phyloP scores from a whole-genome alignment of 805 yeast genomes.

The Diddensiella caesifluorescens region DNA sequence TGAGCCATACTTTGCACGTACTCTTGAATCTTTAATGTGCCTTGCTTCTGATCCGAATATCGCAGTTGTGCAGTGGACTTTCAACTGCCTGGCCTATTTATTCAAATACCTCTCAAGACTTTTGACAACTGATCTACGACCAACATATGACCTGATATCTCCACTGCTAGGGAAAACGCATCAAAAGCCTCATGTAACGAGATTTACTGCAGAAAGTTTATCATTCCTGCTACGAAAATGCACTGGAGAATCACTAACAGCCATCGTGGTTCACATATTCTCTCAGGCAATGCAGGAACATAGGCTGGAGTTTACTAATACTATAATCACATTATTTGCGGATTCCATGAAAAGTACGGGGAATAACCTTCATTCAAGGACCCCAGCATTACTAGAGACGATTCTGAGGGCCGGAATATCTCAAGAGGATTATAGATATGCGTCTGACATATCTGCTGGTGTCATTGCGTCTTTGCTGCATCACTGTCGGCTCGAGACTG shows the following conservation, averaged over 20 bases:
- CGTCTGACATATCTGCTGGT: conserved; percentile 16
- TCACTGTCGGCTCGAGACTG: conserved; percentile 29
- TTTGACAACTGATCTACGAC: conserved; percentile 55
- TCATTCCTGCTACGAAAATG: conserved; percentile 77
- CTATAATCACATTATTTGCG: conserved; percentile 57
- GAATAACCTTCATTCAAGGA: conserved; percentile 69
- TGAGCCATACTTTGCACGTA: conserved; percentile 55
- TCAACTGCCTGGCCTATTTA: conserved; percentile 77
- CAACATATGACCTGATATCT: conserved; percentile 60
- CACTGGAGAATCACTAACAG: conserved; percentile 40
- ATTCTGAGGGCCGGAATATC: conserved; percentile 10
- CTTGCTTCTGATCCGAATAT: conserved; percentile 47
- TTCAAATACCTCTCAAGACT: conserved; percentile 78
- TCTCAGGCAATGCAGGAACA: conserved; percentile 32
- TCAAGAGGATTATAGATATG: conserved; percentile 7
- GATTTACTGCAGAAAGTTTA: conserved; percentile 87
- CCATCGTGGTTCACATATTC: conserved; percentile 41
- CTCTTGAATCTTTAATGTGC: conserved; percentile 47
- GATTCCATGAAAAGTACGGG: conserved; percentile 72
- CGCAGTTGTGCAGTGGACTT: conserved; percentile 63
- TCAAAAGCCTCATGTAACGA: conserved; percentile 55
- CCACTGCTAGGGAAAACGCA: conserved; percentile 57
- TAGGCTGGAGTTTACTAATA: conserved; percentile 46
- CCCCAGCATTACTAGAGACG: conserved; percentile 42
- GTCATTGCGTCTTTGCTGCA: conserved; percentile 30